Evolutionary conservation across 73 alveolate species (phyloP), one percentile per base, ranked within the genome.

Genomic region (Urostyla sp.): DNA sequence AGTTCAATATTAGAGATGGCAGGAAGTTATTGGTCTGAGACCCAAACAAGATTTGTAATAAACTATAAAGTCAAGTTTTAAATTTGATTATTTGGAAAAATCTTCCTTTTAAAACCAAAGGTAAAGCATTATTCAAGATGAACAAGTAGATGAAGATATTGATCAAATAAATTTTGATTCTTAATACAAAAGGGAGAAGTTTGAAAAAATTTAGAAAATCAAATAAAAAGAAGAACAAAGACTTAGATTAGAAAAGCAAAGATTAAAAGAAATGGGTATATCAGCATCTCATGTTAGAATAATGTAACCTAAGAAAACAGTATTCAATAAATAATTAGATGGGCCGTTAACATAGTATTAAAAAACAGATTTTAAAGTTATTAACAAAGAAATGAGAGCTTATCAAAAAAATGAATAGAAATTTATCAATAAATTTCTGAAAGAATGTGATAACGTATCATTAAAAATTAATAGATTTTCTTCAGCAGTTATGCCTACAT

Each of bases 401-500:
- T 63, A 43, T 30, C 24, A 63, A 46, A 63, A 63, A 21, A 35
- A 63, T 63, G 79, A 63, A 43, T 43, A 43, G 79, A 63, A 63
- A 32, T 63, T 63, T 32, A 5, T 63, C 7, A 63, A 63, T 23
- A 63, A 63, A 40, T 63, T 63, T 23, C 61, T 63, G 5, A 63
- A 63, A 40, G 79, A 63, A 40, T 36, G 58, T 63, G 79, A 63
- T 37, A 60, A 63, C 44, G 79, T 38, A 16, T 63, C 79, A 4
- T 30, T 63, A 2, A 63, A 63, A 23, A 10, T 63, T 43, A 37
- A 37, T 37, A 35, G 79, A 37, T 63, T 63, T 23, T 43, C 79
- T 40, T 57, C 79, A 3, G 79, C 79, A 2, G 79, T 63, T 2
- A 63, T 63, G 79, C 79, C 79, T 6, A 43, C 79, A 0, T 43